phyloP scores from a whole-genome alignment of 2,329 filamentous ascomycete genomes.

The Amauroascus niger region DNA sequence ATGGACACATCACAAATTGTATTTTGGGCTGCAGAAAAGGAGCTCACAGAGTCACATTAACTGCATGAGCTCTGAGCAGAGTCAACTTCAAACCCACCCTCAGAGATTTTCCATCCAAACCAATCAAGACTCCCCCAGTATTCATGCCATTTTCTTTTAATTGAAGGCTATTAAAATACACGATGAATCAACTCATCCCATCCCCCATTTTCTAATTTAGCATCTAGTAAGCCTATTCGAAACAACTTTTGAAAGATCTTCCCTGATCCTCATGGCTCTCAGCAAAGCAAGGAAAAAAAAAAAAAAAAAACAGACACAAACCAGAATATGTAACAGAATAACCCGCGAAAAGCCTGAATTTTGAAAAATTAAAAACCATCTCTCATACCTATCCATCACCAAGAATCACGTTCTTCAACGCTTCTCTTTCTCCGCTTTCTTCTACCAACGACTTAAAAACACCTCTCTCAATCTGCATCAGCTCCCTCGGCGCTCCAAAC shows the following conservation, averaged over 20 bases:
- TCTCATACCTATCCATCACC: conserved; percentile 6
- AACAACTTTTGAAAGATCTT: too few relatives aligned
- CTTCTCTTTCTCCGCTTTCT: conserved; percentile 30
- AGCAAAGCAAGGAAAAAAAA: neutral
- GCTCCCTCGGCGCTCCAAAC: conserved; percentile 54
- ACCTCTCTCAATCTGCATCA: conserved; percentile 46
- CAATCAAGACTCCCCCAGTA: too few relatives aligned
- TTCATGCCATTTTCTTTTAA: too few relatives aligned
- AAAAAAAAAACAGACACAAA: neutral
- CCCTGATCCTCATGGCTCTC: neutral
- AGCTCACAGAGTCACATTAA: too few relatives aligned
- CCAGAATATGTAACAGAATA: neutral
- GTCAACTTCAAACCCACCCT: too few relatives aligned
- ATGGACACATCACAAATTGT: too few relatives aligned
- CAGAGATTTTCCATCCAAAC: too few relatives aligned
- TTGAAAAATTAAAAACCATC: too few relatives aligned
- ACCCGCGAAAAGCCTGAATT: neutral
- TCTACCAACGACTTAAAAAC: conserved; percentile 51
- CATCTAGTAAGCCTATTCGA: neutral
- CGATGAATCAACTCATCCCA: neutral
- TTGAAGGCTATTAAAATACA: neutral
- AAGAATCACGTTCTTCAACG: conserved; percentile 25
- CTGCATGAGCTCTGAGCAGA: too few relatives aligned
- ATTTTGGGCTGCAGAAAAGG: too few relatives aligned
- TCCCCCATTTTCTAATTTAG: neutral